Conservation (phyloP, 495 filamentous ascomycete species). For the Aspergillus baeticus region DNA sequence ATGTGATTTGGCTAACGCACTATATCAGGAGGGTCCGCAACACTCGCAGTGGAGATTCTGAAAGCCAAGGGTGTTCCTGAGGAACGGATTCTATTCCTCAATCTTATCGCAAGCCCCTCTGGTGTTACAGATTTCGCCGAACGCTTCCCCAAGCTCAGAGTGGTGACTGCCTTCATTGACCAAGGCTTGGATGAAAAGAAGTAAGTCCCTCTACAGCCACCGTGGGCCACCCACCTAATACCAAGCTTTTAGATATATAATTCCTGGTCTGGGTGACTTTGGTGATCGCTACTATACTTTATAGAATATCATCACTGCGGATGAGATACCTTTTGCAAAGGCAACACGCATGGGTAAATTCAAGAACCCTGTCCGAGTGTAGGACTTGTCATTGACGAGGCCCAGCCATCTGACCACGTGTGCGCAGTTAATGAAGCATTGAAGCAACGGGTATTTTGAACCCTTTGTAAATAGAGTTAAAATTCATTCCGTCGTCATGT, state of each 20-base stretch:
- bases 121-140: conserved; percentile 87
- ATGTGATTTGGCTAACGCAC: conserved; percentile 9
- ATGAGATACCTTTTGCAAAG: neutral
- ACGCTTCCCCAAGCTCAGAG: conserved; percentile 85
- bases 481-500: conserved; percentile 10
- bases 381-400: neutral
- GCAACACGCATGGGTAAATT: neutral
- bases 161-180: conserved; percentile 97
- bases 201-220: conserved; percentile 46
- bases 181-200: conserved; percentile 95
- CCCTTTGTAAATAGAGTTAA: neutral
- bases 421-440: neutral
- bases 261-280: conserved; percentile 94
- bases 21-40: conserved; percentile 79
- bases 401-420: neutral
- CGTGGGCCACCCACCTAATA: conserved; percentile 17
- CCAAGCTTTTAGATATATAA: conserved; percentile 71
- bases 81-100: conserved; percentile 91
- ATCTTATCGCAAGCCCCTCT: conserved; percentile 92
- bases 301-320: conserved; percentile 33
- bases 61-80: conserved; percentile 89
- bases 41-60: conserved; percentile 92
- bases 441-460: neutral
- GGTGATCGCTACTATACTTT: conserved; percentile 96
- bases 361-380: neutral